Evolutionary conservation across 257 asterid species (phyloP).

Genomic region (Solanum peruvianum): DNA sequence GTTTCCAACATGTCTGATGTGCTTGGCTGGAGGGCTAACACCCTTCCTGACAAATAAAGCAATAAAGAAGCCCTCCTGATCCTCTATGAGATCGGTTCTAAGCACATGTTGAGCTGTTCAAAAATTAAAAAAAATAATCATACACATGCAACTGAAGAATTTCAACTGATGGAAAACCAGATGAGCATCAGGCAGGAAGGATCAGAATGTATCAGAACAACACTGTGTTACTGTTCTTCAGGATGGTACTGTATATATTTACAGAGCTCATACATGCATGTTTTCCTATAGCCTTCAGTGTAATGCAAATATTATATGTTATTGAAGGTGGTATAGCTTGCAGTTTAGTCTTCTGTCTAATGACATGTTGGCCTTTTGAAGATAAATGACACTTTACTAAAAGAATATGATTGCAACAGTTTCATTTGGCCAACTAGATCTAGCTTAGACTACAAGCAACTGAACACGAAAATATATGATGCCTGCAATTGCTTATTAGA

Average conservation of each 20-base stretch:
- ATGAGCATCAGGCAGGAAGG: neutral
- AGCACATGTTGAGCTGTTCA: slow-evolving; percentile 56
- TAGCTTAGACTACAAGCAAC: neutral
- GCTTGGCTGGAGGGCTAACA: neutral
- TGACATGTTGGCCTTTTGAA: neutral
- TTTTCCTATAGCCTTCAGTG: neutral
- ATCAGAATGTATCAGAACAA: neutral
- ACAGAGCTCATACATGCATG: neutral
- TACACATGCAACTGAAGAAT: neutral
- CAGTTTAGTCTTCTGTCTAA: no score
- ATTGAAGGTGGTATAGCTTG: neutral
- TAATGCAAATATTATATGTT: neutral
- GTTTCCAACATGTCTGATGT: neutral
- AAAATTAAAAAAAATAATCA: neutral
- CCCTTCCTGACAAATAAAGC: slow-evolving; percentile 50
- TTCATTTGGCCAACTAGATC: no score
- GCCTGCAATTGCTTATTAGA: no score
- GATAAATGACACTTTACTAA: no score
- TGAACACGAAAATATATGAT: no score
- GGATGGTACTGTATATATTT: neutral
- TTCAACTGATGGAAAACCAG: neutral
- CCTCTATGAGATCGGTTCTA: slow-evolving; percentile 45
- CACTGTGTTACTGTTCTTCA: neutral
- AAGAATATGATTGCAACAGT: no score
- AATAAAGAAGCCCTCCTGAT: slow-evolving; percentile 86